phyloP scores from a whole-genome alignment of 768 basidiomycete genomes.

The Tulasnella sp. region DNA sequence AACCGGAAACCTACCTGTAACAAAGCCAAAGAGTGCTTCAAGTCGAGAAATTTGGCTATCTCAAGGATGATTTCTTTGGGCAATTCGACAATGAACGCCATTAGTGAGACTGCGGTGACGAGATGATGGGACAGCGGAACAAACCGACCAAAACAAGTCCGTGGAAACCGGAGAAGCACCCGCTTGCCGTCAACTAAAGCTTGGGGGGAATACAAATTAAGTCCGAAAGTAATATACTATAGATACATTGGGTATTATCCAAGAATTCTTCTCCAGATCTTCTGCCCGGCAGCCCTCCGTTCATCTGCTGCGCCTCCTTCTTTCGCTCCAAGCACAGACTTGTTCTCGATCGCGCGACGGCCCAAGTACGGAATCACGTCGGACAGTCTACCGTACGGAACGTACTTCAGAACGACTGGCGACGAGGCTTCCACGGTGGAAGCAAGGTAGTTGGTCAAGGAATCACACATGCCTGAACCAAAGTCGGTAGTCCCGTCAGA shows the following conservation, averaged over 20 bases:
- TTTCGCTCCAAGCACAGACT: conserved; percentile 62
- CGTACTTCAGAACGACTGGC: conserved; percentile 77
- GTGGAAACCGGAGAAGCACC: too few relatives aligned
- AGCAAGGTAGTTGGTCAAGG: conserved; percentile 67
- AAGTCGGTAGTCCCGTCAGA: conserved; percentile 1
- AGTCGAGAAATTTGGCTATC: neutral
- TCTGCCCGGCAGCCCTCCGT: conserved; percentile 50
- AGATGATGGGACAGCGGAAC: neutral
- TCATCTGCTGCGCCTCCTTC: conserved; percentile 61
- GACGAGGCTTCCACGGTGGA: conserved; percentile 46
- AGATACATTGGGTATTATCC: conserved; percentile 26
- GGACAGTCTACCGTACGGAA: conserved; percentile 20
- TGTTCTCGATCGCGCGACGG: conserved; percentile 89
- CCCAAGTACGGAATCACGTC: conserved; percentile 74
- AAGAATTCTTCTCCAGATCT: conserved; percentile 47
- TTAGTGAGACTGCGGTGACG: neutral
- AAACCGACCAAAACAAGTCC: neutral
- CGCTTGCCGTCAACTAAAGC: neutral
- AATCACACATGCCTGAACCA: conserved; percentile 76
- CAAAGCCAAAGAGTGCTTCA: neutral
- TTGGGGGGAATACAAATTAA: neutral
- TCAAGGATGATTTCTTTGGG: neutral
- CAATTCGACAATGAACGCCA: neutral
- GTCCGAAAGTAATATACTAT: neutral
- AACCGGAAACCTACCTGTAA: neutral